phyloP scores from a whole-genome alignment of 331 rosid species.

The Acacia pycnantha region DNA sequence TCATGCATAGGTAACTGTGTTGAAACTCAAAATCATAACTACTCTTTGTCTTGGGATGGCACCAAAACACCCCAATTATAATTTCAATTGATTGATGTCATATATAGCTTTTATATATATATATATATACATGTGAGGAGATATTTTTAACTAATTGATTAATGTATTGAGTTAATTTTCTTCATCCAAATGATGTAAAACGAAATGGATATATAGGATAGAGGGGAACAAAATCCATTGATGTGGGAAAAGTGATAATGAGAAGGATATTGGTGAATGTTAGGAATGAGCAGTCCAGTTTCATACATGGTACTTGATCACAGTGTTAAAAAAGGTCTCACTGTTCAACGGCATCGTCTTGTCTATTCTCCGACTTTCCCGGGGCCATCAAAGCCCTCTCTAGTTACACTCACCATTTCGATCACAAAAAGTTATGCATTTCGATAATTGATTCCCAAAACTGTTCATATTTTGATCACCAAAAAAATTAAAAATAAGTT shows the following conservation, averaged over 20 bases:
- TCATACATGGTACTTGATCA: neutral
- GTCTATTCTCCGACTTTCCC: neutral
- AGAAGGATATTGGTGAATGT: neutral
- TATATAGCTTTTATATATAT: neutral
- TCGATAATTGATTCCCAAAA: too few relatives aligned
- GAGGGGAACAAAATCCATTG: constrained; percentile 10
- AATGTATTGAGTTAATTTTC: neutral
- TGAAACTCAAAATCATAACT: neutral
- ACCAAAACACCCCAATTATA: neutral
- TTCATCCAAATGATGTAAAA: neutral
- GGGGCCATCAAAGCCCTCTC: constrained; percentile 11
- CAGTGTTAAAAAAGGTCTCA: too few relatives aligned
- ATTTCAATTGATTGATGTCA: neutral
- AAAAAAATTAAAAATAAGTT: too few relatives aligned
- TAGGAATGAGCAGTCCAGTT: neutral
- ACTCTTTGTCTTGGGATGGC: neutral
- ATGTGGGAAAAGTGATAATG: neutral
- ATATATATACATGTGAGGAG: neutral
- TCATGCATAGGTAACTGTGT: neutral
- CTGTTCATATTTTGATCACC: too few relatives aligned
- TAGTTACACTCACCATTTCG: too few relatives aligned
- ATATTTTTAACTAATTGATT: neutral
- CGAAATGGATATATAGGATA: neutral
- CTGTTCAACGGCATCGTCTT: neutral
- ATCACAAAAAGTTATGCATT: too few relatives aligned